Conservation (phyloP, 1,284 basidiomycete genomes). For the Ceratobasidium sp. region DNA sequence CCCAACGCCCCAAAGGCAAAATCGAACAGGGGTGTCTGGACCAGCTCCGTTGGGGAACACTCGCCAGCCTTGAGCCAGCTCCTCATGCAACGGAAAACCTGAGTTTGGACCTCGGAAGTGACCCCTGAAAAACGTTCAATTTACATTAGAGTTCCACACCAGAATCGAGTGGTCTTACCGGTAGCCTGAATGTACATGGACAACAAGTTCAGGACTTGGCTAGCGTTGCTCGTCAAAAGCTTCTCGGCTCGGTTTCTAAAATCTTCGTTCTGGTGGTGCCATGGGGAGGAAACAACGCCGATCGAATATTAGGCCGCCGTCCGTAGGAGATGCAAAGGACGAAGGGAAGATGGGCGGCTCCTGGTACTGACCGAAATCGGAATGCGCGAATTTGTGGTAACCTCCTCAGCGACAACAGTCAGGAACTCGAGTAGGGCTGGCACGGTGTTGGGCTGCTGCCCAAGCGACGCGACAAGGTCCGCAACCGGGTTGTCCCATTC, state of each 20-base stretch:
- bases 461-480: conserved; percentile 85
- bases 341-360: conserved; percentile 23
- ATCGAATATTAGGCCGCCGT: conserved; percentile 41
- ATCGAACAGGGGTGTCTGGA: conserved; percentile 81
- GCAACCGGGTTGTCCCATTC: conserved; percentile 85
- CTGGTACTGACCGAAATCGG: conserved; percentile 75
- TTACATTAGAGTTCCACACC: conserved; percentile 4
- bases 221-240: conserved; percentile 75
- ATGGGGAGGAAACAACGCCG: conserved; percentile 36
- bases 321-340: conserved; percentile 38
- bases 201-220: conserved; percentile 78
- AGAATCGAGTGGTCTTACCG: conserved; percentile 62
- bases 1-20: conserved; percentile 84
- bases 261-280: conserved; percentile 71
- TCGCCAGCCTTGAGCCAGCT: conserved; percentile 92
- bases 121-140: conserved; percentile 64
- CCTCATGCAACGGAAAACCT: conserved; percentile 86
- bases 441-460: conserved; percentile 82
- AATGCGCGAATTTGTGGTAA: conserved; percentile 84
- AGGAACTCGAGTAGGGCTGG: conserved; percentile 88
- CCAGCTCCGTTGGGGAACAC: conserved; percentile 69
- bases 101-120: conserved; percentile 78
- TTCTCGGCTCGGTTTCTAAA: conserved; percentile 69
- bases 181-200: conserved; percentile 88
- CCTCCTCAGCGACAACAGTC: conserved; percentile 90